Percentiles rank a stretch among this genome's conserved stretches.
These are phyloP conservation scores for Penicillium atrosanguineum DNA, from an alignment of 495 filamentous ascomycete genomes.

Conservation along the genomic window DNA sequence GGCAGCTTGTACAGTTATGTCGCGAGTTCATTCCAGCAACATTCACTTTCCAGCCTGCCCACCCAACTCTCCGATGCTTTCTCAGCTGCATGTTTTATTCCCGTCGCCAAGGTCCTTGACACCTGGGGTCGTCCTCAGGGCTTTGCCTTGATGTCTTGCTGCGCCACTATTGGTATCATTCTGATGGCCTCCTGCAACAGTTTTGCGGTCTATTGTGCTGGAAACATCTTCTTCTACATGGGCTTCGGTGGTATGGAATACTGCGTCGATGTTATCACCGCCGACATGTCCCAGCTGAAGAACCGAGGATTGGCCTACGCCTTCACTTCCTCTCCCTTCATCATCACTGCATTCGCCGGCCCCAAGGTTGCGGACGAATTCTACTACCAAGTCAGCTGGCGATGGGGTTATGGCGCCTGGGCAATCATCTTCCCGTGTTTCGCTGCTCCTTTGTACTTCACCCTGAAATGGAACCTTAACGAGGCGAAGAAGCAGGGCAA, in stretches of 20 bases:
- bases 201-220: neutral
- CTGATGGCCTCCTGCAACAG: constrained; percentile 45
- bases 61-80: constrained; percentile 50
- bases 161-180: constrained; percentile 42
- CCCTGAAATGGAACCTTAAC: constrained; percentile 49
- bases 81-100: constrained; percentile 42
- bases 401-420: constrained; percentile 59
- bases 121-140: constrained; percentile 59
- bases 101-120: constrained; percentile 67
- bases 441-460: constrained; percentile 42
- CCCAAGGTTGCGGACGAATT: constrained; percentile 32
- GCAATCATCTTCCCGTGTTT: constrained; percentile 55
- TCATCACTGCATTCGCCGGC: constrained; percentile 40
- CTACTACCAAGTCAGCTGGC: constrained; percentile 49
- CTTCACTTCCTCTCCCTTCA: constrained; percentile 51
- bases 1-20: constrained; percentile 31
- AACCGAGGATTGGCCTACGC: constrained; percentile 60
- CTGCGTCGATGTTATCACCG: constrained; percentile 53
- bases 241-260: constrained; percentile 56
- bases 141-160: constrained; percentile 45
- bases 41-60: constrained; percentile 58
- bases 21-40: constrained; percentile 52
- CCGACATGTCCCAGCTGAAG: constrained; percentile 57
- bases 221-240: constrained; percentile 44
- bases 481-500: constrained; percentile 48